A percentile compares a stretch with the other conserved stretches of the same genome.
phyloP scores from a whole-genome alignment of 257 asterid species.

The Knoxia roxburghii region DNA sequence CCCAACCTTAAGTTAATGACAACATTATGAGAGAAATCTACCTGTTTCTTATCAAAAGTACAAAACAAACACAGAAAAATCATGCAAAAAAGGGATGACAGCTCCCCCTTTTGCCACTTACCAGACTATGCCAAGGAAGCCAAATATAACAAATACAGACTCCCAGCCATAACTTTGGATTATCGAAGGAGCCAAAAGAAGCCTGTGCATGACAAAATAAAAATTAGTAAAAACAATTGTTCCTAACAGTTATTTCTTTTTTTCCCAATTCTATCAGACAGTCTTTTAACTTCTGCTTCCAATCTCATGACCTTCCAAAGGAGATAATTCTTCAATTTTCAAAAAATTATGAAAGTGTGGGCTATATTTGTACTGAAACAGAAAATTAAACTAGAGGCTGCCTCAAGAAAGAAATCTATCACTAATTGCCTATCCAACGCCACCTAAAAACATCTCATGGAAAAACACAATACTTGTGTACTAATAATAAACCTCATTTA shows the following conservation, averaged over 20 bases:
- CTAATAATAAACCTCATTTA: background rate
- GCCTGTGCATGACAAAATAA: constrained; percentile 46
- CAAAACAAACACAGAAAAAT: background rate
- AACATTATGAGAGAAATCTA: background rate
- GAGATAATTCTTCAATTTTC: background rate
- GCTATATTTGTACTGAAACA: no score
- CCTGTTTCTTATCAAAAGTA: background rate
- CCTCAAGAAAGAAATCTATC: background rate
- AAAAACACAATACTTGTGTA: background rate
- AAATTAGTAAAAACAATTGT: constrained; percentile 7
- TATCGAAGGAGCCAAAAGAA: constrained; percentile 88
- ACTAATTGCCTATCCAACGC: background rate
- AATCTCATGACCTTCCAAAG: background rate
- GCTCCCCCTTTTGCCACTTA: constrained; percentile 32
- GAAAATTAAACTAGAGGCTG: background rate
- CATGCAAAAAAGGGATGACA: background rate
- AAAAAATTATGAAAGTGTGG: no score
- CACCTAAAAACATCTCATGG: background rate
- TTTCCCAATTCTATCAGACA: background rate
- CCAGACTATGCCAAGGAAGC: constrained; percentile 82
- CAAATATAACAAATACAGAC: constrained; percentile 84
- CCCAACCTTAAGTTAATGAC: background rate
- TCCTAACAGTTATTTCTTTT: background rate
- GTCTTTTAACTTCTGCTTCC: background rate
- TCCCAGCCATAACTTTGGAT: constrained; percentile 86